A percentile compares a stretch with the other conserved stretches of the same genome.
These are phyloP conservation scores for Boletus pseudopeckii DNA, from an alignment of 768 basidiomycete species.

Conservation along the genomic window DNA sequence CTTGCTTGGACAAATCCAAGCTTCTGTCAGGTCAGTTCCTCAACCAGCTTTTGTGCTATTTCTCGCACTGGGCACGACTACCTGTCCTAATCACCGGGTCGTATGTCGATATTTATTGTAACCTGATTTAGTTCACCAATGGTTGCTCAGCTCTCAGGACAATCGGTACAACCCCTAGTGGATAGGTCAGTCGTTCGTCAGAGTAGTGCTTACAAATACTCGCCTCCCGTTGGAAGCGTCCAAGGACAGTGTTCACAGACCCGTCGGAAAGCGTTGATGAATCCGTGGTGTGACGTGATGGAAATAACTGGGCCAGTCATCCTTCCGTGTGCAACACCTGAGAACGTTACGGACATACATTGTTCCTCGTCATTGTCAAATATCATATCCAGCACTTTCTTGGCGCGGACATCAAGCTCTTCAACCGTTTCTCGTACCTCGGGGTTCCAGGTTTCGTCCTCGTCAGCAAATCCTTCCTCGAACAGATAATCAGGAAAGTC, in stretches of 20 bases:
- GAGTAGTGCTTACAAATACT: slow-evolving; percentile 13
- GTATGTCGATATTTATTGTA: slow-evolving; percentile 31
- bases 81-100: slow-evolving; percentile 38
- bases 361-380: slow-evolving; percentile 44
- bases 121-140: no score
- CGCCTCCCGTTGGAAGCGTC: slow-evolving; percentile 61
- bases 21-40: slow-evolving; percentile 35
- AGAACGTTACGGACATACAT: slow-evolving; percentile 40
- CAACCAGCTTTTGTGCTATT: not conserved
- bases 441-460: slow-evolving; percentile 58
- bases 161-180: slow-evolving; percentile 26
- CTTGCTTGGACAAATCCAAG: slow-evolving; percentile 34
- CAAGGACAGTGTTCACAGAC: slow-evolving; percentile 45
- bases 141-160: slow-evolving; percentile 19
- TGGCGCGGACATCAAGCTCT: slow-evolving; percentile 48
- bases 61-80: slow-evolving; percentile 30
- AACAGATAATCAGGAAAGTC: slow-evolving; percentile 51
- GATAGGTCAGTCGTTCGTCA: not conserved
- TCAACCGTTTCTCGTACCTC: slow-evolving; percentile 50
- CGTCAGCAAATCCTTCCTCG: slow-evolving; percentile 57
- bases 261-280: slow-evolving; percentile 54
- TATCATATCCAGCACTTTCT: slow-evolving; percentile 49
- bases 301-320: slow-evolving; percentile 48
- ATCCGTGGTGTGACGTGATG: slow-evolving; percentile 63
- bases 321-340: not conserved